Evolutionary conservation across 208 protist genomes (phyloP).

Genomic region (Borovskyia barvae): DNA sequence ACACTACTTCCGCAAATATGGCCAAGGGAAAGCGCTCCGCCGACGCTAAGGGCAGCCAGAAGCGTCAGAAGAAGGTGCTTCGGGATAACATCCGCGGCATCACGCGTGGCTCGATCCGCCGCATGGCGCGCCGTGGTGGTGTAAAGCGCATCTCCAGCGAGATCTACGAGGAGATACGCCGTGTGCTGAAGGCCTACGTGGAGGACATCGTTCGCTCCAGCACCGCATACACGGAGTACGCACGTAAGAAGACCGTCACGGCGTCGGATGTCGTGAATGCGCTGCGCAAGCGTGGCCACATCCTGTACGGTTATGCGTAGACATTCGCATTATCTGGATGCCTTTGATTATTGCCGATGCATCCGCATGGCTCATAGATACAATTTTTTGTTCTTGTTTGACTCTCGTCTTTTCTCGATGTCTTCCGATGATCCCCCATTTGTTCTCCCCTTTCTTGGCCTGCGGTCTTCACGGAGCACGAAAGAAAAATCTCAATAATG

Average conservation of each 20-base stretch:
- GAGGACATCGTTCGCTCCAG: slow-evolving; percentile 81
- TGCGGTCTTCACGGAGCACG: no score
- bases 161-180: slow-evolving; percentile 69
- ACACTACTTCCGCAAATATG: slow-evolving; percentile 24
- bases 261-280: slow-evolving; percentile 86
- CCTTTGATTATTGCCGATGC: no score
- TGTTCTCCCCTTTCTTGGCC: no score
- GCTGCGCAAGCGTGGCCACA: slow-evolving; percentile 85
- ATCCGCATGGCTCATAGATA: no score
- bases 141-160: slow-evolving; percentile 88
- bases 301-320: slow-evolving; percentile 88
- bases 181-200: slow-evolving; percentile 82
- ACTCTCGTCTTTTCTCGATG: no score
- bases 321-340: no score
- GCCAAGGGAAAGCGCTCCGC: slow-evolving; percentile 78
- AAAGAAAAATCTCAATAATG: no score
- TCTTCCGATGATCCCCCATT: no score
- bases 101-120: slow-evolving; percentile 84
- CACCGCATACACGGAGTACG: slow-evolving; percentile 85
- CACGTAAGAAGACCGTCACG: slow-evolving; percentile 81
- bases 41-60: slow-evolving; percentile 68
- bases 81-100: slow-evolving; percentile 88
- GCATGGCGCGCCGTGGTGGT: slow-evolving; percentile 90
- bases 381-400: no score
- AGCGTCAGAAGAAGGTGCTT: slow-evolving; percentile 85